Evolutionary conservation across 1,284 basidiomycete genomes (phyloP), one percentile per base, ranked within the genome.

Genomic region (Papiliotrema laurentii): DNA sequence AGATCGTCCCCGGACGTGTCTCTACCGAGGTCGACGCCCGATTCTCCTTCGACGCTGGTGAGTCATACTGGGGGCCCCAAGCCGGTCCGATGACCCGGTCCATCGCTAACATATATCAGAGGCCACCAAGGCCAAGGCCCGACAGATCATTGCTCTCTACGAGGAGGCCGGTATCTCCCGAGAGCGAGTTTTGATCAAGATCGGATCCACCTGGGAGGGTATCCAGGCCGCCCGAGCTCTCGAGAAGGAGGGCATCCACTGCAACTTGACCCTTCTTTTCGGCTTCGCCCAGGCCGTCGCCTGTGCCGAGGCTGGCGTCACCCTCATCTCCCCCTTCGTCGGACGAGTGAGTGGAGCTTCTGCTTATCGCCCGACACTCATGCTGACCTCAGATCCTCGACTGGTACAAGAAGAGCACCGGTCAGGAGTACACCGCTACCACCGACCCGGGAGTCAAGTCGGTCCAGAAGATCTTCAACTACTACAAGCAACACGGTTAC

Each of bases 401-500:
- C 78, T 94, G 89, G 89, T 84, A 94, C 85, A 96, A 96, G 84
- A 89, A 90, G 77, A 69, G 76, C 62, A 89, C 61, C 46, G 89
- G 89, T 49, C 83, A 86, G 78, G 81, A 79, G 70, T 96, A 89
- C 79, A 81, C 84, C 59, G 88, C 87, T 51, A 87, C 88, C 62
- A 67, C 65, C 44, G 94, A 98, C 80, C 94, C 94, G n/a, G 94
- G 94, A 81, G 94, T 99, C 60, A 75, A 83, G 73, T 94, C 90
- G 35, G 94, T 99, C 56, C 85, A 88, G 80, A 86, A 82, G 76
- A 98, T 97, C 79, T 98, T 87, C 84, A 89, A 91, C 81, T 97
- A 97, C 81, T 98, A 97, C 85, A 98, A 98, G 81, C 91, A 96
- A 76, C 83, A 98, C 78, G 82, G 83, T 58, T 97, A 97, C 84